These are phyloP conservation scores for Xenoacremonium recifei DNA, from an alignment of 2,329 filamentous ascomycete genomes.

Conservation along the genomic window DNA sequence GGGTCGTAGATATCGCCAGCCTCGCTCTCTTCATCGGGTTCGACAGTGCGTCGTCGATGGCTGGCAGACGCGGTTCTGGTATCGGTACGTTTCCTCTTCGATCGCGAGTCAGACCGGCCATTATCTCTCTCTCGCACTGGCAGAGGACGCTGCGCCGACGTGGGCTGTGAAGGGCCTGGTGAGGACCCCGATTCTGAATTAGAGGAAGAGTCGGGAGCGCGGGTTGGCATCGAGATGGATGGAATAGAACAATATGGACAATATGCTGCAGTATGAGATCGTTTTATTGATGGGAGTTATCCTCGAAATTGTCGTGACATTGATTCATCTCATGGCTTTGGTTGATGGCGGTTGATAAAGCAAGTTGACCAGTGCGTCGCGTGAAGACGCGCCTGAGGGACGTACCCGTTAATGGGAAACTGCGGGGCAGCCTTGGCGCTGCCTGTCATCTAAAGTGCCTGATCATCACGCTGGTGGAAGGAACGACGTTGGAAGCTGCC, in stretches of 20 bases:
- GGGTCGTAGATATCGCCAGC: constrained; percentile 67
- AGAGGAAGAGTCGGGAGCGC: constrained; percentile 14
- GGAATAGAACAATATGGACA: no score
- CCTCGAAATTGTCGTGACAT: no score
- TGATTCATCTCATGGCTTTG: no score
- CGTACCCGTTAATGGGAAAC: constrained; percentile 8
- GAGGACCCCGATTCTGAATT: constrained; percentile 23
- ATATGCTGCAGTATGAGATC: no score
- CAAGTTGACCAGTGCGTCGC: no score
- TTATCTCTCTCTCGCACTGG: constrained; percentile 25
- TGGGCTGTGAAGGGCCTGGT: constrained; percentile 12
- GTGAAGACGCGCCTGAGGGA: constrained; percentile 12
- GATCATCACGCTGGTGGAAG: no score
- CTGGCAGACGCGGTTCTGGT: constrained; percentile 20
- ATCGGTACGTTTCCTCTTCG: constrained; percentile 33
- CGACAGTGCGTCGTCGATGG: constrained; percentile 23
- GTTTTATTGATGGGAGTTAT: no score
- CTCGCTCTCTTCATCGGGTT: constrained; percentile 18
- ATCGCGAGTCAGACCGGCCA: constrained; percentile 19
- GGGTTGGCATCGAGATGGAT: constrained; percentile 26
- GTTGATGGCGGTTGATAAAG: no score
- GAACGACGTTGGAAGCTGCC: no score
- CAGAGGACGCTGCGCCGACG: constrained; percentile 19
- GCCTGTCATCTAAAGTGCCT: no score
- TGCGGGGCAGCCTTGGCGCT: constrained; percentile 1